Evolutionary conservation across 345 rosid genomes (phyloP).

Genomic region (Excoecaria agallocha): DNA sequence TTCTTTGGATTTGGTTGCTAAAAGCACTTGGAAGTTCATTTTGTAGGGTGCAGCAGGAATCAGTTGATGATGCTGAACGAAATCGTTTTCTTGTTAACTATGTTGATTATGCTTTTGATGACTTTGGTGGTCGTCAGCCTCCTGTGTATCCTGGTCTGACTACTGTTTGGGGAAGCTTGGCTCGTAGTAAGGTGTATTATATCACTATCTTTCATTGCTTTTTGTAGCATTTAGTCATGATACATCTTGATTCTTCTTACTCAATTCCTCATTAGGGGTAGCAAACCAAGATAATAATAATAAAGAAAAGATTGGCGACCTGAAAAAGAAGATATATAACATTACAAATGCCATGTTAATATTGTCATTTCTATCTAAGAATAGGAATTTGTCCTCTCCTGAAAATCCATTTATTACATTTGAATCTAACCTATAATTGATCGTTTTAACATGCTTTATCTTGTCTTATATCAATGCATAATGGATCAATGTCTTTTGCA

Average conservation of each 20-base stretch:
- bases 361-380: neutral
- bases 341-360: neutral
- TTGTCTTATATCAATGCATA: neutral
- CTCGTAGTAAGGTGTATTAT: constrained; percentile 85
- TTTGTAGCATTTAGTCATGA: neutral
- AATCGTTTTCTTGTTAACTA: constrained; percentile 91
- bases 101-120: constrained; percentile 96
- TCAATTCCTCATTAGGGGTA: neutral
- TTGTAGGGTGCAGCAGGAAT: constrained; percentile 96
- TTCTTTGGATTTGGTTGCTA: constrained; percentile 1
- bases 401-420: neutral
- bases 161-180: constrained; percentile 99
- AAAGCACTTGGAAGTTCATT: constrained; percentile 13
- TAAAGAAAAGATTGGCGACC: neutral
- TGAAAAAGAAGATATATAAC: neutral
- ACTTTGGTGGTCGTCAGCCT: constrained; percentile 97
- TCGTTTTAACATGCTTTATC: neutral
- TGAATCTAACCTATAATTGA: neutral
- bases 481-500: neutral
- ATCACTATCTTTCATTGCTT: neutral
- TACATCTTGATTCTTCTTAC: neutral
- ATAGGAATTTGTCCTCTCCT: neutral
- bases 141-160: constrained; percentile 98
- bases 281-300: neutral
- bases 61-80: constrained; percentile 92